Conservation (phyloP, 805 yeast species). For the Sugiyamaella valdiviana region DNA sequence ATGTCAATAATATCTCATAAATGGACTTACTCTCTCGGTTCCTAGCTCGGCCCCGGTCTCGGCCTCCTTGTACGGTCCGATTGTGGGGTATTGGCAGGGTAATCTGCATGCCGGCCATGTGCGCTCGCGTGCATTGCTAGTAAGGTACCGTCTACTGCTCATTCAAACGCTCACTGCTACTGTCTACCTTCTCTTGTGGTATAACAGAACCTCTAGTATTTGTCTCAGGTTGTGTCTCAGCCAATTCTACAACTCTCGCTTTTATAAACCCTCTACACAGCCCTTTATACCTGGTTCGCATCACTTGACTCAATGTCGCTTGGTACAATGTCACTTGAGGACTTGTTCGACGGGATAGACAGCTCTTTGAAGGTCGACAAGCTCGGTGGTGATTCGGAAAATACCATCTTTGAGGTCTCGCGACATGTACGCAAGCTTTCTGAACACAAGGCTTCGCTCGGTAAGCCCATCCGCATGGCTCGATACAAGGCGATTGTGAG, state of each 20-base stretch:
- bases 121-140: neutral
- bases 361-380: neutral
- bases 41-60: no score
- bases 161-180: no score
- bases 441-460: neutral
- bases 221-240: no score
- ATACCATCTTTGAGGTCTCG: neutral
- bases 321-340: neutral
- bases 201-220: no score
- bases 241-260: no score
- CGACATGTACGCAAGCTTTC: neutral
- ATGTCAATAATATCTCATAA: no score
- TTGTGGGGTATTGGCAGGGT: neutral
- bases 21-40: no score
- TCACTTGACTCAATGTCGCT: neutral
- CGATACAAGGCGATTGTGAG: conserved; percentile 5
- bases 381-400: neutral
- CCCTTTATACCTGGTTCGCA: no score
- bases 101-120: neutral
- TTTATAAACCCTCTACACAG: no score
- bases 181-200: neutral
- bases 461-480: neutral
- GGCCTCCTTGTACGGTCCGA: no score
- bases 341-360: neutral
- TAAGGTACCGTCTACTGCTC: neutral